Evolutionary conservation across 352 stramenopile species (phyloP), one percentile per base, ranked within the genome.

Genomic region (Globisporangium lucens): DNA sequence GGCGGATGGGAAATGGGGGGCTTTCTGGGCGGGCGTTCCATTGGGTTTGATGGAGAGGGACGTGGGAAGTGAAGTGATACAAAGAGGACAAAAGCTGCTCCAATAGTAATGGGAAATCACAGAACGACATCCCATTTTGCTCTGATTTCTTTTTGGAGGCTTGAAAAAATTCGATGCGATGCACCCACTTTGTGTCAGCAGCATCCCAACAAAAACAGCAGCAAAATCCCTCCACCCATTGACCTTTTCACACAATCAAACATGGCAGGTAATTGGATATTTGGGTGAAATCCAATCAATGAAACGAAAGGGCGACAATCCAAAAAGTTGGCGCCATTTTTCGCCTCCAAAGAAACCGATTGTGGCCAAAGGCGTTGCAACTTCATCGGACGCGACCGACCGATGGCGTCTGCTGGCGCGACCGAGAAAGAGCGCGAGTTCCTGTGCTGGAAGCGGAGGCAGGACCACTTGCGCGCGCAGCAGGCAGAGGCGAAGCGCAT

Each of bases 401-500:
- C 56, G 56, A 61, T 61, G 56, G 56, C 33, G 33, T 61, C 56
- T 29, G 33, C 56, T n/a, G 43, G 43, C 17, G 61, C 33, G 53
- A 57, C 8, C 13, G 55, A 63, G 38, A 68, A 63, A 59, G 56
- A 69, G 35, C 65, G 58, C 46, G 65, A 58, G 65, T 74, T 74
- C 66, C 53, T 68, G 58, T 65, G 55, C 43, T 74, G 69, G 69
- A 72, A 72, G 69, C 65, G 36, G 29, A 55, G 63, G 46, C 65
- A 63, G 27, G 69, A 74, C 36, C 68, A 59, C 24, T 61, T 57
- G 30, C 63, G 68, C 8, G 55, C 63, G 33, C 43, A 56, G 36
- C 17, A 49, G 15, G 12, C 62, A 35, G 52, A 20, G 20, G 20
- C 20, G 30, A 36, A 52, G 61, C 47, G 4, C 30, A 36, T 38